Percentiles rank a stretch among this genome's conserved stretches.
These are phyloP conservation scores for Jaltomata sinuosa DNA, from an alignment of 257 asterid genomes.

Conservation along the genomic window DNA sequence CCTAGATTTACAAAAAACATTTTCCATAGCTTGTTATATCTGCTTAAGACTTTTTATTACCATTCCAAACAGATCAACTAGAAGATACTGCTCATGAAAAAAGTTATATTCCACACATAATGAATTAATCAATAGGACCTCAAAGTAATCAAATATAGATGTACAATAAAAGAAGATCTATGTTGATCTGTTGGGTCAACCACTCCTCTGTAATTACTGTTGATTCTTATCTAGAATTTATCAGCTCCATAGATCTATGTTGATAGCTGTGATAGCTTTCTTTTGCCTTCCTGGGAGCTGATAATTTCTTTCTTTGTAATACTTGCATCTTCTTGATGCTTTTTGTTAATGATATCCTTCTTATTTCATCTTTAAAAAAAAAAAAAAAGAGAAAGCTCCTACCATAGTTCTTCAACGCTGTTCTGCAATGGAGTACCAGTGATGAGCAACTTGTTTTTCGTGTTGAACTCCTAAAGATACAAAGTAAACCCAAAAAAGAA, in stretches of 20 bases:
- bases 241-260: too few species aligned
- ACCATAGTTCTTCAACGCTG: slow-evolving; percentile 99
- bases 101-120: not conserved
- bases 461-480: slow-evolving; percentile 72
- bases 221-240: too few species aligned
- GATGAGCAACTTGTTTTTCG: slow-evolving; percentile 93
- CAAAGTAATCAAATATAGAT: not conserved
- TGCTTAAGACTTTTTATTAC: not conserved
- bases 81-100: not conserved
- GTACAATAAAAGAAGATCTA: slow-evolving; percentile 1
- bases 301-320: too few species aligned
- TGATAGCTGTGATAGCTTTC: too few species aligned
- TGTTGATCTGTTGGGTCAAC: too few species aligned
- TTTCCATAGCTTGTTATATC: not conserved
- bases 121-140: not conserved
- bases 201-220: too few species aligned
- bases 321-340: too few species aligned
- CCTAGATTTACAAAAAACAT: too few species aligned
- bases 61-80: not conserved
- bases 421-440: slow-evolving; percentile 99
- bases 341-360: too few species aligned
- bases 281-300: too few species aligned
- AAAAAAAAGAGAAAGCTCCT: slow-evolving; percentile 18
- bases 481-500: slow-evolving; percentile 1
- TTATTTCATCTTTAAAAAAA: too few species aligned